A percentile compares a stretch with the other conserved stretches of the same genome.
phyloP scores from a whole-genome alignment of 108 stramenopile genomes.

The Nitzschia putrida region DNA sequence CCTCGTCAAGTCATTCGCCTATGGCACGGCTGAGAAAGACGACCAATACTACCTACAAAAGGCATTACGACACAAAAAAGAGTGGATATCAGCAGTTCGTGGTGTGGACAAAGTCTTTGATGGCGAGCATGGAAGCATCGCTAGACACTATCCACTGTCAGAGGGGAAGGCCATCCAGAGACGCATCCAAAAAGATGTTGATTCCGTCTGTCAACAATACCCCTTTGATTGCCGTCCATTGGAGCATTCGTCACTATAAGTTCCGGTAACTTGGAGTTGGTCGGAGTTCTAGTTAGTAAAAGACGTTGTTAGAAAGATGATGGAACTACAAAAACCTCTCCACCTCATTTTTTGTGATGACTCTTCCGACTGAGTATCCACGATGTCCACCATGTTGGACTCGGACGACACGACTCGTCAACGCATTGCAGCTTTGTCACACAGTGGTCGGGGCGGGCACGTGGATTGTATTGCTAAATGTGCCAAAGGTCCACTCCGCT shows the following conservation, averaged over 20 bases:
- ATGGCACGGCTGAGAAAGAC: conserved; percentile 5
- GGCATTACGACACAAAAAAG: neutral
- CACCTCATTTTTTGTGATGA: too few species aligned
- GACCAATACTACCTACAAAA: conserved; percentile 20
- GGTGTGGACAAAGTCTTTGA: conserved; percentile 12
- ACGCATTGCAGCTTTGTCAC: too few species aligned
- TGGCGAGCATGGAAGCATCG: conserved; percentile 4
- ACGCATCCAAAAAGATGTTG: conserved; percentile 13
- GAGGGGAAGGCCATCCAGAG: conserved; percentile 1
- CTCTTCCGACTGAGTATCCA: too few species aligned
- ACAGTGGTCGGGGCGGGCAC: too few species aligned
- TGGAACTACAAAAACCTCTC: too few species aligned
- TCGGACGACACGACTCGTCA: too few species aligned
- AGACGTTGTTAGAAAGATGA: neutral
- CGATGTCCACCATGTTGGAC: too few species aligned
- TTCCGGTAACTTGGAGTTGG: neutral
- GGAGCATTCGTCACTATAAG: neutral
- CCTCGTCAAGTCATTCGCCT: neutral
- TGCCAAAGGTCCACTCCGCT: too few species aligned
- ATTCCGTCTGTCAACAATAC: conserved; percentile 16
- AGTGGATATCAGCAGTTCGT: neutral
- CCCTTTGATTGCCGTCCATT: conserved; percentile 14
- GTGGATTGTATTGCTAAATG: too few species aligned
- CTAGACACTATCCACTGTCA: conserved; percentile 3
- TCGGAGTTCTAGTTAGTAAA: conserved; percentile 12